These are phyloP conservation scores for Xylaria bambusicola DNA, from an alignment of 495 filamentous ascomycete species.

Conservation along the genomic window DNA sequence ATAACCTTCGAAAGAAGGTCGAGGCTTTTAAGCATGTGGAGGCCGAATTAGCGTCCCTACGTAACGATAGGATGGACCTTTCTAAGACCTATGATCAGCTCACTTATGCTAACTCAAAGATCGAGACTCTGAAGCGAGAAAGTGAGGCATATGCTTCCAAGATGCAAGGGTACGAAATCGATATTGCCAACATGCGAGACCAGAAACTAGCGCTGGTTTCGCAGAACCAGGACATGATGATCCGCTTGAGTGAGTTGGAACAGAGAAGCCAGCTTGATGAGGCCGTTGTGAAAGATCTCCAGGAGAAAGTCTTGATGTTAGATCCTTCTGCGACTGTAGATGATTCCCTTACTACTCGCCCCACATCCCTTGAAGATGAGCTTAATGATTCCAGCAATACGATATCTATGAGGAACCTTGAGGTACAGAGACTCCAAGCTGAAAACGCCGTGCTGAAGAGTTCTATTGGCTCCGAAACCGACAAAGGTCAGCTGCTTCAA, in stretches of 20 bases:
- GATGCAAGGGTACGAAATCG: conserved; percentile 36
- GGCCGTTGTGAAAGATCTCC: conserved; percentile 30
- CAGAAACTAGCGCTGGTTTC: conserved; percentile 30
- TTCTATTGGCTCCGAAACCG: conserved; percentile 48
- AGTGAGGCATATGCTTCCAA: conserved; percentile 33
- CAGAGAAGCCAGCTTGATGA: conserved; percentile 32
- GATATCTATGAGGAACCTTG: conserved; percentile 36
- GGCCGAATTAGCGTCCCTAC: conserved; percentile 41
- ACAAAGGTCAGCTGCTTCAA: conserved; percentile 49
- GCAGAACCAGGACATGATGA: conserved; percentile 29
- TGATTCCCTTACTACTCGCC: conserved; percentile 24
- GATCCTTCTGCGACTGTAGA: conserved; percentile 29
- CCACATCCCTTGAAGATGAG: conserved; percentile 31
- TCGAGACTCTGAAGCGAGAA: conserved; percentile 30
- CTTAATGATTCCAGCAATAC: conserved; percentile 36
- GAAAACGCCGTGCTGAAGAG: conserved; percentile 55
- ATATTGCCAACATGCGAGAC: conserved; percentile 31
- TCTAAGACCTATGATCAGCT: conserved; percentile 50
- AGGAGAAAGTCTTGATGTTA: conserved; percentile 37
- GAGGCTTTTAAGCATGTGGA: conserved; percentile 54
- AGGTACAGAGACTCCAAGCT: conserved; percentile 54
- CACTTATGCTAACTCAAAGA: conserved; percentile 33
- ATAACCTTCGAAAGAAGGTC: conserved; percentile 74
- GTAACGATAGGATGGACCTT: conserved; percentile 48
- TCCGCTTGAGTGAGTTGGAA: conserved; percentile 28